phyloP scores from a whole-genome alignment of 495 filamentous ascomycete species.

The Talaromyces thailandensis region DNA sequence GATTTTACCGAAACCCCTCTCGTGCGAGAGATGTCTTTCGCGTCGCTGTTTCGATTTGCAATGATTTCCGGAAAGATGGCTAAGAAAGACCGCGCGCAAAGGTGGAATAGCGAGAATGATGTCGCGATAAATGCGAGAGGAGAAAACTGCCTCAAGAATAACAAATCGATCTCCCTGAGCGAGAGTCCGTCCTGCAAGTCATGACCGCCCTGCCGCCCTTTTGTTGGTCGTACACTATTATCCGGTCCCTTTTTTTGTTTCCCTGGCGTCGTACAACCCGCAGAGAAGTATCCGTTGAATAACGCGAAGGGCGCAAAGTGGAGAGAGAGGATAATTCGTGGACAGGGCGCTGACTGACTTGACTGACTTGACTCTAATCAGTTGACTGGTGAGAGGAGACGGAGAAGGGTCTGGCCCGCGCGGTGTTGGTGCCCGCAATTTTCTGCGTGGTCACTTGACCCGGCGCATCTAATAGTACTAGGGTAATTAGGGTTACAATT shows the following conservation, averaged over 20 bases:
- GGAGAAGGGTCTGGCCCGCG: not conserved
- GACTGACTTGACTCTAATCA: not conserved
- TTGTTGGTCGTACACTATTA: not conserved
- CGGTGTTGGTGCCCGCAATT: not conserved
- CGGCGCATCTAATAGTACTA: not conserved
- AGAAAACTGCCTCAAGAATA: slow-evolving; percentile 1
- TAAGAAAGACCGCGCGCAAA: not conserved
- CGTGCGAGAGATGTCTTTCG: not conserved
- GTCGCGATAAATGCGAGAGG: not conserved
- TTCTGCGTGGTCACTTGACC: not conserved
- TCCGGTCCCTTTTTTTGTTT: not conserved
- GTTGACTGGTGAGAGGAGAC: not conserved
- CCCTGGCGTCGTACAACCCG: not conserved
- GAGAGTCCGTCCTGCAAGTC: not conserved
- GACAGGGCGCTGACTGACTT: not conserved
- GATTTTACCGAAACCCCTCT: not conserved
- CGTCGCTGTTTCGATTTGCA: not conserved
- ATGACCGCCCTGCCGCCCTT: not conserved
- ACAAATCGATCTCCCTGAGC: not conserved
- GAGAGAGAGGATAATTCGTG: not conserved
- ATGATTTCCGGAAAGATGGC: not conserved
- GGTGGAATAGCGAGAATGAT: not conserved
- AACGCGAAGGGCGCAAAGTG: not conserved
- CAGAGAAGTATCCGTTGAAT: not conserved
- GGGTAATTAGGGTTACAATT: too few species aligned